phyloP scores from a whole-genome alignment of 768 basidiomycete species.

The Psilocybe cyanescens region DNA sequence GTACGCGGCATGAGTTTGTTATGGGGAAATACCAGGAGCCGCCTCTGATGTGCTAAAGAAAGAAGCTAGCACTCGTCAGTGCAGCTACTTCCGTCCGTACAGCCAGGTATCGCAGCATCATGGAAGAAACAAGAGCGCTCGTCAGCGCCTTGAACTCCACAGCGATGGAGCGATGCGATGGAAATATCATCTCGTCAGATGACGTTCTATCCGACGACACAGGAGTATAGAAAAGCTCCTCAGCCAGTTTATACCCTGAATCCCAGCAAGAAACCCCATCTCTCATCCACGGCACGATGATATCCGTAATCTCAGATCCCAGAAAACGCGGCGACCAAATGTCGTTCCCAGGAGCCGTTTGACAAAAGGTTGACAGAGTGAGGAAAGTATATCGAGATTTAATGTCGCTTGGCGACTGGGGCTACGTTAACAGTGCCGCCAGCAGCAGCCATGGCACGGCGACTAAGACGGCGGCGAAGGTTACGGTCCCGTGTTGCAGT shows the following conservation, averaged over 20 bases:
- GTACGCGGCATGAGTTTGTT: neutral
- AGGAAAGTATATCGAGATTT: neutral
- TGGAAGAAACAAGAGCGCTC: neutral
- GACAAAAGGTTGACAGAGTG: neutral
- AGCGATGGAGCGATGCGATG: too few relatives aligned
- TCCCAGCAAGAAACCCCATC: too few relatives aligned
- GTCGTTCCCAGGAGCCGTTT: neutral
- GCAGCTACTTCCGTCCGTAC: neutral
- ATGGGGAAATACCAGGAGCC: neutral
- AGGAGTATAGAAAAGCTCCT: too few relatives aligned
- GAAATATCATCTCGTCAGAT: too few relatives aligned
- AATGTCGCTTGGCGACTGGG: neutral
- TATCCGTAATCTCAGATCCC: too few relatives aligned
- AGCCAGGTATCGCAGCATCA: neutral
- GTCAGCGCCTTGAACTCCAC: too few relatives aligned
- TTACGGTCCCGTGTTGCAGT: neutral
- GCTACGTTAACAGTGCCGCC: neutral
- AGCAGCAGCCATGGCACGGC: neutral
- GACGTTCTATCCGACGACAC: too few relatives aligned
- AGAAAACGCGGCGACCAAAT: neutral
- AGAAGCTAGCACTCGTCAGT: neutral
- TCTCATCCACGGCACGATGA: too few relatives aligned
- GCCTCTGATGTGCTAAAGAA: neutral
- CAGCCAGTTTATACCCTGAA: too few relatives aligned
- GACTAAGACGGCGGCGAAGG: neutral